Base-by-base conservation (phyloP, 441 rosid genomes). In the Theobroma grandiflorum region DNA sequence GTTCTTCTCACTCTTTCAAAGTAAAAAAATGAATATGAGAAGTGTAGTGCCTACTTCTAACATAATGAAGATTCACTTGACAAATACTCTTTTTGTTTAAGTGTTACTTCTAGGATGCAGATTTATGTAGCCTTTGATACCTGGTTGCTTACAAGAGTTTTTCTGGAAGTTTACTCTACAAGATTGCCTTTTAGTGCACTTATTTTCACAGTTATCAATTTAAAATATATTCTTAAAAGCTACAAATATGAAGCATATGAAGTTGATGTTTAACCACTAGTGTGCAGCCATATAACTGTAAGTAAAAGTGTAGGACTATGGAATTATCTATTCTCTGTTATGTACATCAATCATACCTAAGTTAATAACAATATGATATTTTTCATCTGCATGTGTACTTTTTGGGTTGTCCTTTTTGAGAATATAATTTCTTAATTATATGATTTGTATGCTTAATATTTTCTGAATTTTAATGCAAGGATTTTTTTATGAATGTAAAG, bases 241-340 rank as follows among this genome's bases (percentile, higher is more conserved):
- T 55, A 40, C 37, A 38, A 79, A 72, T 63, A 26, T 37, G 16
- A 73, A 42, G 33, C 8, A 43, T 73, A 74, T 43, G 68, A 74
- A 31, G 33, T 55, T 61, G 35, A 74, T 40, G 43, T 50, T 76
- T 61, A 20, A 31, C 43, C 37, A 47, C 57, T 59, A 43, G 35
- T 74, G 62, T 71, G 78, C 81, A 52, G 2, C 62, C 59, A 33
- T 58, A 57, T 33, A 68, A 79, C 9, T 61, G 77, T 72, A 67
- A 1, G 38, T 22, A 35, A 59, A 66, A 50, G n/a, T 37, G 16
- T 53, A 71, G 55, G 47, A 5, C 18, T 62, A 49, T 35, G 50
- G 15, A 10, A 67, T 43, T 75, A 0, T 53, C 16, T 38, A 20
- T 58, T 43, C 26, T 16, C 52, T 49, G 18, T 64, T 57, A 10